Evolutionary conservation across 2,329 filamentous ascomycete species (phyloP), one percentile per base, ranked within the genome.

Genomic region (Neoascochyta sp.): DNA sequence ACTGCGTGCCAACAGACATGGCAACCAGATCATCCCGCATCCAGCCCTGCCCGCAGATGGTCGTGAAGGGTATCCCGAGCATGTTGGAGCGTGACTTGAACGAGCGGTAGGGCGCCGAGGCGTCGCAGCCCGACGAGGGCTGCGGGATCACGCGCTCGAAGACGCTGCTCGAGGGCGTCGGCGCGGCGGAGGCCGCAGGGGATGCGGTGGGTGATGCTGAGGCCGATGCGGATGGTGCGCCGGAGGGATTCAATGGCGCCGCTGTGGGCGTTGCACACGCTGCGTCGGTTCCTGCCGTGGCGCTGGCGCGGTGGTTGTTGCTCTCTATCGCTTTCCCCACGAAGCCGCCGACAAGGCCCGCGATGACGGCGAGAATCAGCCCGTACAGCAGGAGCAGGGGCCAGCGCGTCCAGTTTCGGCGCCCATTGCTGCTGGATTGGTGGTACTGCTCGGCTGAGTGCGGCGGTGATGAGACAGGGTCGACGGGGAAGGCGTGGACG

Each of bases 311-410:
- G 10, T 7, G 7, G 7, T 20, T 20, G 18, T 7, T 20, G 18
- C 21, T 15, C 5, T 24, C 17, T 2, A 41, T 36, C 11, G 28
- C 17, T 13, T 35, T 30, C 11, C 38, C 38, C 15, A 41, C 37
- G 24, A 41, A 37, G 5, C 38, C 34, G 22, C 38, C 38, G 8
- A 27, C 22, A 10, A 41, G 12, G 6, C 38, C 38, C 20, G 38
- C 34, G 2, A 37, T 28, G 10, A 32, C 10, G 7, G 26, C 26
- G 11, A 37, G 16, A 5, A 34, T 3, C 9, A 41, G 10, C 9
- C 38, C 38, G 8, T 32, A 22, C 12, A 31, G 12, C 3, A 29
- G 14, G n/a, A 36, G 24, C 3, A 31, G 5, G n/a, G 22, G 29
- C 27, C 27, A 31, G 7, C 27, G 27, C 9, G 19, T 27, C 33